Percentiles rank a stretch among this genome's conserved stretches.
These are phyloP conservation scores for Fusarium camptoceras DNA, from an alignment of 2,329 filamentous ascomycete genomes.

Conservation along the genomic window DNA sequence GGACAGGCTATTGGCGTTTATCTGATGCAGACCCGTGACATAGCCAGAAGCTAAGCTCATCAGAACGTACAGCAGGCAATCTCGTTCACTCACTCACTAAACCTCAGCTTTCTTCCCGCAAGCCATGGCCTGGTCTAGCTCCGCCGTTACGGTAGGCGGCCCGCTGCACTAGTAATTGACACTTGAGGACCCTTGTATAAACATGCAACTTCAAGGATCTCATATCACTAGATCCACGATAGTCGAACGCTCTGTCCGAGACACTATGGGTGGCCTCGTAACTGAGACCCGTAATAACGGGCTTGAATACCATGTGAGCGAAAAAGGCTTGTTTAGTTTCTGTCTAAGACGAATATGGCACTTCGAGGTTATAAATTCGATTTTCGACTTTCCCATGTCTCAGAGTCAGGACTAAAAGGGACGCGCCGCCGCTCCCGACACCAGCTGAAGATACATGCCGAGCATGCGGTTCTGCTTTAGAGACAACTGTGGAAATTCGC, in stretches of 20 bases:
- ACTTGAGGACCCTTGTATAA: conserved; percentile 15
- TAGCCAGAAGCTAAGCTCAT: neutral
- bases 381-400: conserved; percentile 28
- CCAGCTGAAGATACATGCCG: conserved; percentile 25
- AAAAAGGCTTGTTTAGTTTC: conserved; percentile 21
- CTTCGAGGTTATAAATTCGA: conserved; percentile 10
- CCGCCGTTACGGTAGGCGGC: neutral
- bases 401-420: conserved; percentile 17
- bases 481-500: conserved; percentile 10
- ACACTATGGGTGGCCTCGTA: neutral
- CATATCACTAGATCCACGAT: conserved; percentile 23
- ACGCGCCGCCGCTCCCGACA: conserved; percentile 16
- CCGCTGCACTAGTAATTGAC: conserved; percentile 1
- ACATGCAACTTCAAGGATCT: conserved; percentile 33
- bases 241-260: conserved; percentile 20
- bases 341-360: conserved; percentile 4
- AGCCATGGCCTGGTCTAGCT: conserved; percentile 6
- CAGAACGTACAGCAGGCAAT: neutral
- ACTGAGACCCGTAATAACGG: conserved; percentile 2
- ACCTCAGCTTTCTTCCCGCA: conserved; percentile 16
- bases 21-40: neutral
- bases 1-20: conserved; percentile 1
- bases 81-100: neutral
- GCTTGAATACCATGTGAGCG: conserved; percentile 9
- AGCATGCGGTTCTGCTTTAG: conserved; percentile 4